These are phyloP conservation scores for Williopsis jadinii DNA, from an alignment of 1,139 yeast species.

Conservation along the genomic window DNA sequence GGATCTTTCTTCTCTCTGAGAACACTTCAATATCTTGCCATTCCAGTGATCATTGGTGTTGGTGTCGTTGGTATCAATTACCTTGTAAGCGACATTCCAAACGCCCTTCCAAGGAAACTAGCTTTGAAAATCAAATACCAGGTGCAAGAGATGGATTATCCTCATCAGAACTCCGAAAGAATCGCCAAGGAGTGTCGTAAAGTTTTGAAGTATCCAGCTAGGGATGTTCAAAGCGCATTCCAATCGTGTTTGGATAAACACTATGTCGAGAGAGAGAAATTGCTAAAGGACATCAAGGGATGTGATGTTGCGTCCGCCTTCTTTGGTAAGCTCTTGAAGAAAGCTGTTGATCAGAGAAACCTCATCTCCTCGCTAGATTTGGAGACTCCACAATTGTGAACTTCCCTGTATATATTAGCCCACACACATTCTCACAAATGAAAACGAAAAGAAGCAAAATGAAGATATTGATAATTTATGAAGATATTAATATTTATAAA, in stretches of 20 bases:
- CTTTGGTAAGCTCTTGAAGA: slow-evolving; percentile 47
- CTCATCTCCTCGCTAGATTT: slow-evolving; percentile 45
- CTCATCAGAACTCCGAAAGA: slow-evolving; percentile 70
- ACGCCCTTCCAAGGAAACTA: slow-evolving; percentile 80
- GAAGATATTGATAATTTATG: too few species aligned
- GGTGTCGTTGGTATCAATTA: slow-evolving; percentile 59
- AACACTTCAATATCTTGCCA: slow-evolving; percentile 25
- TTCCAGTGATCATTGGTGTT: slow-evolving; percentile 39
- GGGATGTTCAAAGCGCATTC: slow-evolving; percentile 75
- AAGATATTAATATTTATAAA: too few species aligned
- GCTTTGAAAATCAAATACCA: slow-evolving; percentile 63
- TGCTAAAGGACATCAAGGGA: slow-evolving; percentile 46
- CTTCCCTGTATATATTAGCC: too few species aligned
- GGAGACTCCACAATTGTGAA: slow-evolving; percentile 29
- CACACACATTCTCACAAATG: too few species aligned
- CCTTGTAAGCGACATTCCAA: slow-evolving; percentile 72
- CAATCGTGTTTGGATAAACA: slow-evolving; percentile 64
- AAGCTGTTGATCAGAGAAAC: slow-evolving; percentile 40
- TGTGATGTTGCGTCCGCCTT: slow-evolving; percentile 55
- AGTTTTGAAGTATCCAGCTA: slow-evolving; percentile 74
- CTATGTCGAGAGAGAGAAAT: slow-evolving; percentile 50
- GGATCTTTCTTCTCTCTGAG: slow-evolving; percentile 29
- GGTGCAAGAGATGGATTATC: slow-evolving; percentile 62
- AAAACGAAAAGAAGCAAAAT: too few species aligned
- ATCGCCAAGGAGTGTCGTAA: slow-evolving; percentile 76